A percentile compares a stretch with the other conserved stretches of the same genome.
Conservation (phyloP, 495 filamentous ascomycete species). For the Neurospora sp. region DNA sequence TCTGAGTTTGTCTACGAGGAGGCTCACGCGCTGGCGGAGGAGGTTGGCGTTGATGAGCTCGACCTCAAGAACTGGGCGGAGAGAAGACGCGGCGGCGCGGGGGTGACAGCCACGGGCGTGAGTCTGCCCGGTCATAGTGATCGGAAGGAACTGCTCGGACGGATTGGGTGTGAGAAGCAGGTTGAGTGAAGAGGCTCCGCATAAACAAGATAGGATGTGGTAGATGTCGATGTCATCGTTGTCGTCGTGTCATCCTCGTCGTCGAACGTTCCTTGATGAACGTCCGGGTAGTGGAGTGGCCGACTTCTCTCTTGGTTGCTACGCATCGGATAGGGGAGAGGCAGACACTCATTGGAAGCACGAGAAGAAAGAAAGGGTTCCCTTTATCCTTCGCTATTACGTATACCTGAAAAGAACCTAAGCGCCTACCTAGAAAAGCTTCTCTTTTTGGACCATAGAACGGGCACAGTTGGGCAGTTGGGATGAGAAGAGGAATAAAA, state of each 20-base stretch:
- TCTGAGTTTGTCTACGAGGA: slow-evolving; percentile 37
- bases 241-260: neutral
- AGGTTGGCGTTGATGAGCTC: slow-evolving; percentile 54
- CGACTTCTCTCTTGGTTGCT: neutral
- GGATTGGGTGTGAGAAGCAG: slow-evolving; percentile 68
- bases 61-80: slow-evolving; percentile 43
- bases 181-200: slow-evolving; percentile 26
- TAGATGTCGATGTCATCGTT: neutral
- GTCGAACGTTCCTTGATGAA: neutral
- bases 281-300: neutral
- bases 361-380: neutral
- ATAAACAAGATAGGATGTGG: neutral
- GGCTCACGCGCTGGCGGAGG: slow-evolving; percentile 47
- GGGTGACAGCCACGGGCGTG: slow-evolving; percentile 41
- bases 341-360: neutral
- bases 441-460: neutral
- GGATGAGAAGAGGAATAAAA: neutral
- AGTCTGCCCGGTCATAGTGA: slow-evolving; percentile 60
- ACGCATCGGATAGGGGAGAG: neutral
- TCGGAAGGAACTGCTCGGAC: slow-evolving; percentile 59
- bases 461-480: neutral
- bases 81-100: slow-evolving; percentile 27
- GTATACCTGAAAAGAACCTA: neutral
- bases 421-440: neutral
- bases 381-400: neutral